phyloP scores from a whole-genome alignment of 768 basidiomycete species.

The Trametes maxima region DNA sequence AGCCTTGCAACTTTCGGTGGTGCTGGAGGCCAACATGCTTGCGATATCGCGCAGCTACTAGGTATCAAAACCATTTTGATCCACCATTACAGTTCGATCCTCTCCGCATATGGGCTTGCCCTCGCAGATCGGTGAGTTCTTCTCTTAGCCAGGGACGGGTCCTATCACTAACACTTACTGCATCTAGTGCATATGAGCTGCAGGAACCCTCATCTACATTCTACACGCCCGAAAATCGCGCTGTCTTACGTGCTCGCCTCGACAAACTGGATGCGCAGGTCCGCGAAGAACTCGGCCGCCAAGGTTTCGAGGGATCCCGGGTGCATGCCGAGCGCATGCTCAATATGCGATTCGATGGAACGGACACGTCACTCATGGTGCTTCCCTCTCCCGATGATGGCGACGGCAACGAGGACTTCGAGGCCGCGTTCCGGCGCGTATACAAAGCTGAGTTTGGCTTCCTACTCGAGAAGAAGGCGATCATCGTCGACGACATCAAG shows the following conservation, averaged over 20 bases:
- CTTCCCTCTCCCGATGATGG: conserved; percentile 52
- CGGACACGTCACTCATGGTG: conserved; percentile 92
- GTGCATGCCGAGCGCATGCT: conserved; percentile 80
- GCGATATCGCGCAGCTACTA: conserved; percentile 84
- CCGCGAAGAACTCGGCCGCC: conserved; percentile 62
- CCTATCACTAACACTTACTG: not conserved
- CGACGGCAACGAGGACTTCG: conserved; percentile 71
- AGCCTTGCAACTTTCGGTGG: conserved; percentile 89
- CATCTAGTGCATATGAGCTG: conserved; percentile 75
- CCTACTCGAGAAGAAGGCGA: conserved; percentile 76
- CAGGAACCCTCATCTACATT: conserved; percentile 89
- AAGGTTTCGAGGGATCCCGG: conserved; percentile 80
- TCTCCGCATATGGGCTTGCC: conserved; percentile 94
- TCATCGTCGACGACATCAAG: conserved; percentile 93
- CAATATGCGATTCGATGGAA: conserved; percentile 93
- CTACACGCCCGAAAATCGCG: conserved; percentile 61
- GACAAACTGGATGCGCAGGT: conserved; percentile 70
- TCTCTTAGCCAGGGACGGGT: not conserved
- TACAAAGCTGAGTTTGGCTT: conserved; percentile 94
- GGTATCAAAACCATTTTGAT: conserved; percentile 89
- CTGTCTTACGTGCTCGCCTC: conserved; percentile 61
- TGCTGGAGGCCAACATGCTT: conserved; percentile 90
- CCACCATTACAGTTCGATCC: conserved; percentile 88
- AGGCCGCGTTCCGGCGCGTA: conserved; percentile 72
- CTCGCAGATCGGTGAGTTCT: conserved; percentile 69